Evolutionary conservation across 2,329 filamentous ascomycete species (phyloP), one percentile per base, ranked within the genome.

Genomic region (Pseudocercospora ulei): DNA sequence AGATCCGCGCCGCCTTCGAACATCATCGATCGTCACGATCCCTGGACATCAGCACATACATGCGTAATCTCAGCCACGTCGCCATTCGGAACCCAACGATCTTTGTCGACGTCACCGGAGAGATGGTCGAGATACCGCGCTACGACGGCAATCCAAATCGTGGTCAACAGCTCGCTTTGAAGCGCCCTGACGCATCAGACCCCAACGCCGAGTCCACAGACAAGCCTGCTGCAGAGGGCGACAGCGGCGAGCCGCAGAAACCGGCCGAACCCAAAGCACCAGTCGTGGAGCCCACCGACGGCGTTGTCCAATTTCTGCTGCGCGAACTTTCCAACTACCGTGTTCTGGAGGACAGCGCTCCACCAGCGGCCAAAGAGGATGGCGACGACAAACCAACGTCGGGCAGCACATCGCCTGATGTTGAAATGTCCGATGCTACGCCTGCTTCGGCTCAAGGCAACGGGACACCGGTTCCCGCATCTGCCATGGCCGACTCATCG

Each of bases 241-340:
- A 39, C 12, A 9, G 27, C 28, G 12, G 33, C 9, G 66, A 71
- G 26, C 34, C 42, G 24, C 24, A 73, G 2, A 93, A 88, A 60
- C 61, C 68, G 3, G 52, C 65, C 0, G 86, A 95, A 44, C 63
- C 76, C 25, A 95, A 92, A 62, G 70, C 82, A 5, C 88, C 90
- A 1, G 71, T 87, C 7, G 78, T 95, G 4, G 87, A 95, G 60
- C 86, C 90, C 46, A 85, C 88, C 0, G 90, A 96, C 60, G 90
- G 90, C 3, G 85, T 98, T 3, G 80, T 98, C 41, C 85, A 96
- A 56, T 98, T 94, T 62, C 70, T 98, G 13, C 76, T 98, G 3
- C 92, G 83, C 42, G 90, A 98, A 60, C 68, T 98, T 29, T 70
- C 95, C 39, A 87, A 84, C 35, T 96, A 93, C 63, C 81, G 82